Percentiles rank a stretch among this genome's conserved stretches.
phyloP scores from a whole-genome alignment of 2,329 filamentous ascomycete species.

The Orbilia brochopaga region DNA sequence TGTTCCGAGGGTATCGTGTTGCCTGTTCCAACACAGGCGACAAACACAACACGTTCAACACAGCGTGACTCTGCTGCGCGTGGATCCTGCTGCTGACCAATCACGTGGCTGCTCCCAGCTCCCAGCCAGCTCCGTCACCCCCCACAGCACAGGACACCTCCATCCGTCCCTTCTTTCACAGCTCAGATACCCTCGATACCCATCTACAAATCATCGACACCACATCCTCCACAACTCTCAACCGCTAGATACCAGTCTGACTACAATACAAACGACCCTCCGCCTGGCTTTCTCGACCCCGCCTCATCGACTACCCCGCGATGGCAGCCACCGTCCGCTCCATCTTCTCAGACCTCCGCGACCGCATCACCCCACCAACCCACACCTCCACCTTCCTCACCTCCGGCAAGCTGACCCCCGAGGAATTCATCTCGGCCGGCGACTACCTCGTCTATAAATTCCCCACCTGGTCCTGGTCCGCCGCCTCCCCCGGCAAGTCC shows the following conservation, averaged over 20 bases:
- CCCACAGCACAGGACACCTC: neutral
- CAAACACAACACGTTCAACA: conserved; percentile 11
- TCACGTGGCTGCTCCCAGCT: conserved; percentile 2
- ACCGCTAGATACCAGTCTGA: neutral
- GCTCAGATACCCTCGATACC: neutral
- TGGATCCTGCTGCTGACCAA: conserved; percentile 5
- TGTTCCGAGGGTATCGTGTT: no score
- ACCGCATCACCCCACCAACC: conserved; percentile 85
- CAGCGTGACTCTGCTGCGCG: conserved; percentile 8
- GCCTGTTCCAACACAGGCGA: no score
- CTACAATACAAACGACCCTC: neutral
- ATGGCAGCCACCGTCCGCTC: conserved; percentile 68
- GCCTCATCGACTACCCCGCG: conserved; percentile 10
- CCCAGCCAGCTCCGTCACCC: no score
- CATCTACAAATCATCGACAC: neutral
- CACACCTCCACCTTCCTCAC: conserved; percentile 91
- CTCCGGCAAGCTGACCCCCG: conserved; percentile 94
- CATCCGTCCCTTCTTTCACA: neutral
- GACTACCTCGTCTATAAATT: conserved; percentile 99
- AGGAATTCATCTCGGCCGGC: conserved; percentile 93
- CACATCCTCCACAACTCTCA: neutral
- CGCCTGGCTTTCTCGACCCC: neutral
- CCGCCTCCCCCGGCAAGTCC: conserved; percentile 78
- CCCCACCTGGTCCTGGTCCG: conserved; percentile 95
- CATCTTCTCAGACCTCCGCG: conserved; percentile 87